Evolutionary conservation across 768 basidiomycete genomes (phyloP).

Genomic region (Tulasnella sp.): DNA sequence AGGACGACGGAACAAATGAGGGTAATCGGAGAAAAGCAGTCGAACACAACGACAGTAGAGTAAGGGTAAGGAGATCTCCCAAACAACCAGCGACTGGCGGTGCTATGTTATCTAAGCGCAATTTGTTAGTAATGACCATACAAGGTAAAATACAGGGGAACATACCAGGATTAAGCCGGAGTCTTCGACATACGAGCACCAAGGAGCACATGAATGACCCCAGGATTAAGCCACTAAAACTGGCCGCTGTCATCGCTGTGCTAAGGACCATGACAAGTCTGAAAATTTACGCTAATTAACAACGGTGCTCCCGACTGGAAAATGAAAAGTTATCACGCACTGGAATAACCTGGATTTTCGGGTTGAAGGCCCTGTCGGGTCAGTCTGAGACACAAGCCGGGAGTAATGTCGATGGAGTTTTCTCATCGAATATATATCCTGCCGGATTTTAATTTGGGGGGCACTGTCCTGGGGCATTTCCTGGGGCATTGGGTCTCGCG

Average conservation of each 20-base stretch:
- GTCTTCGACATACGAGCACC: slow-evolving; percentile 62
- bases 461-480: slow-evolving; percentile 8
- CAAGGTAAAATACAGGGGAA: not conserved
- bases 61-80: slow-evolving; percentile 83
- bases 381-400: no score
- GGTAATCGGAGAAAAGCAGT: slow-evolving; percentile 3
- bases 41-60: slow-evolving; percentile 55
- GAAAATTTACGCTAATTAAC: not conserved
- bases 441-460: no score
- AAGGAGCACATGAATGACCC: slow-evolving; percentile 89
- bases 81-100: slow-evolving; percentile 87
- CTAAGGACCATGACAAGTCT: slow-evolving; percentile 69
- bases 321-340: slow-evolving; percentile 9
- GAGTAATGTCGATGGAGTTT: no score
- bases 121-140: not conserved
- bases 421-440: no score
- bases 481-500: slow-evolving; percentile 7
- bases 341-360: slow-evolving; percentile 10
- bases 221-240: slow-evolving; percentile 59
- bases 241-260: slow-evolving; percentile 68
- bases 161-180: slow-evolving; percentile 72
- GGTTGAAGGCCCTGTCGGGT: not conserved
- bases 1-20: slow-evolving; percentile 22
- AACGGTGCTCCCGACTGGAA: slow-evolving; percentile 5
- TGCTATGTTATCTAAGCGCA: slow-evolving; percentile 72